phyloP scores from a whole-genome alignment of 352 stramenopile genomes.

The Phytophthora lateralis region DNA sequence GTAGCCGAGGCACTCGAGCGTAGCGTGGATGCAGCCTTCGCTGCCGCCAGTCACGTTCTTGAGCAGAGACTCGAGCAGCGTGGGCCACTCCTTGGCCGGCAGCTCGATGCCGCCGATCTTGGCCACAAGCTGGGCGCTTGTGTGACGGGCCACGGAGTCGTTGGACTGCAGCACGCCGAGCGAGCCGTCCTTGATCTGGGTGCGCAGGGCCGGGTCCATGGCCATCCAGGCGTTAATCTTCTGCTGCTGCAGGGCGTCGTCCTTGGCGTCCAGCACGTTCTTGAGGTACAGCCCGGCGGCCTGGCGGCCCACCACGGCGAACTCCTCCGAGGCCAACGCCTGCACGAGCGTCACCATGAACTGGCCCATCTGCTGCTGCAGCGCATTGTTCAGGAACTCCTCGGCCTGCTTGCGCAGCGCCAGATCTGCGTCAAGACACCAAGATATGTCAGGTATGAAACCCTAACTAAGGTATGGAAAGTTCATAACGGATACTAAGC shows the following conservation, averaged over 20 bases:
- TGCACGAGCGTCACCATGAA: constrained; percentile 88
- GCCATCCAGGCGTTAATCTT: constrained; percentile 83
- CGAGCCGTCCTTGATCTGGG: constrained; percentile 81
- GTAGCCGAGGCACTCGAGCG: constrained; percentile 86
- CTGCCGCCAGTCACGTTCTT: constrained; percentile 90
- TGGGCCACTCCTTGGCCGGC: constrained; percentile 93
- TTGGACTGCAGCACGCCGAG: constrained; percentile 65
- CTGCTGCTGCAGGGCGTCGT: constrained; percentile 79
- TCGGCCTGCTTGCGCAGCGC: constrained; percentile 82
- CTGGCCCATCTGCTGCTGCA: constrained; percentile 81
- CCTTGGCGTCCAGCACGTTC: constrained; percentile 88
- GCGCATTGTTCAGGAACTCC: constrained; percentile 79
- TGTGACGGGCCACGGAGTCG: constrained; percentile 76
- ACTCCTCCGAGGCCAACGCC: constrained; percentile 77
- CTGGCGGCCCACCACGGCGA: constrained; percentile 76
- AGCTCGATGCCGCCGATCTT: constrained; percentile 95
- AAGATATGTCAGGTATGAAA: constrained; percentile 11
- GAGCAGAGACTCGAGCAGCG: constrained; percentile 91
- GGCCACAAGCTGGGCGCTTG: constrained; percentile 91
- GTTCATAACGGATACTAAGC: neutral
- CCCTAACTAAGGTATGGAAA: neutral
- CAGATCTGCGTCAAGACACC: constrained; percentile 44
- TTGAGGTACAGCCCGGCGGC: constrained; percentile 86
- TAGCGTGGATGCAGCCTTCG: constrained; percentile 92
- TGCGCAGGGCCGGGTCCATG: constrained; percentile 69